Evolutionary conservation across 176 grass and related monocot genomes (phyloP), one percentile per base, ranked within the genome.

Genomic region (Triticum aestivum): DNA sequence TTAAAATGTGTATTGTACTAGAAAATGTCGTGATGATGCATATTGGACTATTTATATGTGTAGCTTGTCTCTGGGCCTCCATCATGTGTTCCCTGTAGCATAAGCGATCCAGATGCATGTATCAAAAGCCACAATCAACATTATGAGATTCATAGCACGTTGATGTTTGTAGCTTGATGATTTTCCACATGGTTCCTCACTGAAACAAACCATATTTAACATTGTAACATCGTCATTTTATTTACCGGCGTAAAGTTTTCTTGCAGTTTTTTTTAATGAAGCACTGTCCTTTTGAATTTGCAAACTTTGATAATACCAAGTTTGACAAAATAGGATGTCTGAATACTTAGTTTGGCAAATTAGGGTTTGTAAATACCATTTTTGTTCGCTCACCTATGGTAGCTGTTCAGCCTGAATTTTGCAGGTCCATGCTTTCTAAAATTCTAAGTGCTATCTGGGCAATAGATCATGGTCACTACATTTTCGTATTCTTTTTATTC

Each of bases 321-420:
- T 68, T 69, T 87, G 62, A 56, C 32, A 82, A 58, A 82, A 17
- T 87, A 68, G 26, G 33, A 84, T 66, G 24, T 73, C 3, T 80
- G 76, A 74, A 80, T 72, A 61, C 34, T 44, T 85, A 80, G 59
- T 79, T 26, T 87, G 63, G 42, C 61, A 83, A 61, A 77, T 33
- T 83, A 69, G 27, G 34, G 84, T 68, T 47, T 44, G 2, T 75
- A 69, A 75, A 85, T 73, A 45, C 34, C 59, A 89, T 68, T 45
- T 79, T 13, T 84, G 74, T 61, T 61, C 72, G 14, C 7, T 59
- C 2, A 17, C 59, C 41, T 75, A 17, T 89, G 23, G 26, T 79
- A 62, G 6, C 11, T 32, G 8, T 83, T 41, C 8, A 49, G 61
- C 71, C 71, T 52, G 39, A 23, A 72, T 56, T 56, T 71, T 68